Conservation (phyloP, 257 asterid genomes). For the Phtheirospermum japonicum region DNA sequence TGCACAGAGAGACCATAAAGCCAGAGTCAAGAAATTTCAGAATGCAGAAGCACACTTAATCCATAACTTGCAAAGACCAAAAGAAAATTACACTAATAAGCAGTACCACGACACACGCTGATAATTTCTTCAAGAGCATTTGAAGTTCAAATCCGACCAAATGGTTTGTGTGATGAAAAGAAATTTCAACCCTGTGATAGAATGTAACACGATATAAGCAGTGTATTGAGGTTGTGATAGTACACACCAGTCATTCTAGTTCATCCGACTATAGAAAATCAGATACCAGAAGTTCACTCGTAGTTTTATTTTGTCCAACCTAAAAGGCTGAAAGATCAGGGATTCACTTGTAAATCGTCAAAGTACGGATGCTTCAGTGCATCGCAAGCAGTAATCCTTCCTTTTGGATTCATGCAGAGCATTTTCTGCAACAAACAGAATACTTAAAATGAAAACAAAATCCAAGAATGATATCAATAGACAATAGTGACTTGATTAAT, state of each 20-base stretch:
- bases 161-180: too few species aligned
- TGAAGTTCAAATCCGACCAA: too few species aligned
- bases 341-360: not conserved
- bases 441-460: not conserved
- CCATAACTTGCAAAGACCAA: not conserved
- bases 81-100: constrained; percentile 1
- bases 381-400: constrained; percentile 8
- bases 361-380: constrained; percentile 21
- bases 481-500: not conserved
- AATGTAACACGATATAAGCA: not conserved
- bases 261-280: not conserved
- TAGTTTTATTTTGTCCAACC: not conserved
- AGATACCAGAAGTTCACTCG: not conserved
- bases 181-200: not conserved
- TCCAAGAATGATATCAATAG: not conserved
- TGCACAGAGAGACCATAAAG: too few species aligned
- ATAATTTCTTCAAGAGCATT: not conserved
- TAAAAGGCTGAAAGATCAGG: not conserved
- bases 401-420: constrained; percentile 7
- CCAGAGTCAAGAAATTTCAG: not conserved
- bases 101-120: not conserved
- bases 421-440: constrained; percentile 18
- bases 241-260: not conserved
- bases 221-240: not conserved
- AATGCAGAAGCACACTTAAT: not conserved